phyloP scores from a whole-genome alignment of 1,284 basidiomycete genomes.

The Taiwanofungus camphoratus region DNA sequence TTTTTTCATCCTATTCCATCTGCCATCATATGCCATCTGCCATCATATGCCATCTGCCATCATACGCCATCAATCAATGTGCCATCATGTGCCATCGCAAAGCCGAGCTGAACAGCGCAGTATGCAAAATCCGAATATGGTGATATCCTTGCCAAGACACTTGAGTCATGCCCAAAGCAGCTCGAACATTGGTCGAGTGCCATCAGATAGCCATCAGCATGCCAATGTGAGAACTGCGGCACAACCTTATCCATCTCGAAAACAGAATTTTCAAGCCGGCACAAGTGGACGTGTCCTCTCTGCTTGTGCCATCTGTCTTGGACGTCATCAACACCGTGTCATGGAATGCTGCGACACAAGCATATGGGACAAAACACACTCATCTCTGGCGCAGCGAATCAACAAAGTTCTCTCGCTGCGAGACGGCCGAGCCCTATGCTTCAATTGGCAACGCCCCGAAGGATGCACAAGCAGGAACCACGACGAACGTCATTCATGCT shows the following conservation, averaged over 20 bases:
- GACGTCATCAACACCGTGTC: slow-evolving; percentile 16
- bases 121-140: too few relatives aligned
- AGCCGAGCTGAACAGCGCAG: neutral
- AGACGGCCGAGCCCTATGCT: slow-evolving; percentile 12
- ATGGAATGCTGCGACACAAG: slow-evolving; percentile 9
- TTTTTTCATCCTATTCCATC: neutral
- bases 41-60: neutral
- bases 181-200: neutral
- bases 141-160: neutral
- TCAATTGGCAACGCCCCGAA: slow-evolving; percentile 15
- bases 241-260: neutral
- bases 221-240: neutral
- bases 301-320: slow-evolving; percentile 23
- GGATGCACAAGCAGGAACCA: slow-evolving; percentile 12
- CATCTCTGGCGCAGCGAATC: slow-evolving; percentile 1
- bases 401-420: slow-evolving; percentile 10
- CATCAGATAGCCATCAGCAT: neutral
- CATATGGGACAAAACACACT: slow-evolving; percentile 13
- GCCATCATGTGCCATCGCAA: neutral
- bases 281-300: slow-evolving; percentile 1
- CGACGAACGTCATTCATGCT: slow-evolving; percentile 20
- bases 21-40: neutral
- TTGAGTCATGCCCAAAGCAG: neutral
- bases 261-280: slow-evolving; percentile 5
- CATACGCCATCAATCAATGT: too few relatives aligned